These are phyloP conservation scores for Saccharomycopsis hybrid DNA, from an alignment of 1,139 yeast genomes.

Conservation along the genomic window DNA sequence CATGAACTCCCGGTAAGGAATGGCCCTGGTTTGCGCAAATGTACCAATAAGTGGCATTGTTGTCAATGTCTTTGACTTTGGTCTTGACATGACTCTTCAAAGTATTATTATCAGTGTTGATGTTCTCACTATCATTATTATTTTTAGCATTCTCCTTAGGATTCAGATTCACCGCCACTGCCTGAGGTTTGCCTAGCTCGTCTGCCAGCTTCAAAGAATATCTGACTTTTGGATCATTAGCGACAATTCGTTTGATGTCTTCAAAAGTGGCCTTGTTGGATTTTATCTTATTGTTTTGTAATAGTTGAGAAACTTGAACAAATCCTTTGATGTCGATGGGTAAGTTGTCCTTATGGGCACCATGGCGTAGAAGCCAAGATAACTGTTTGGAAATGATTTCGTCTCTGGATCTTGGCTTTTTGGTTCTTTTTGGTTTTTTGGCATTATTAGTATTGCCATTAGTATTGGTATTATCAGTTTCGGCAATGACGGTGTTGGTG, in stretches of 20 bases:
- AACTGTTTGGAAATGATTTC: slow-evolving; percentile 63
- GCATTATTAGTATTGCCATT: too few species aligned
- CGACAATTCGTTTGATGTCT: slow-evolving; percentile 59
- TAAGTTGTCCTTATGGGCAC: slow-evolving; percentile 67
- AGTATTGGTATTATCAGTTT: too few species aligned
- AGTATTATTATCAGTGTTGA: background rate
- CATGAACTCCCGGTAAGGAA: slow-evolving; percentile 43
- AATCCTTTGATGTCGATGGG: slow-evolving; percentile 64
- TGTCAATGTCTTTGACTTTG: slow-evolving; percentile 8
- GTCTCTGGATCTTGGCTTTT: slow-evolving; percentile 32
- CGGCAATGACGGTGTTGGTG: too few species aligned
- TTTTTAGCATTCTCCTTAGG: slow-evolving; percentile 16
- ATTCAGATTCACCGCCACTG: slow-evolving; percentile 7
- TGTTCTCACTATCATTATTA: background rate
- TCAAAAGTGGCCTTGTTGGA: slow-evolving; percentile 45
- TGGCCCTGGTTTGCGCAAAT: slow-evolving; percentile 96
- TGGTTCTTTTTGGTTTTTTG: background rate
- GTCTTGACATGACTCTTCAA: background rate
- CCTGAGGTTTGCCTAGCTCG: too few species aligned
- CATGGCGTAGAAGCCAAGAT: slow-evolving; percentile 75
- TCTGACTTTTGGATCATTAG: slow-evolving; percentile 61
- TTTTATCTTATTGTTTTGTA: slow-evolving; percentile 55
- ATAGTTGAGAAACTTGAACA: slow-evolving; percentile 45
- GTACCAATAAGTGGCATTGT: slow-evolving; percentile 24
- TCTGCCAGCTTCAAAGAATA: slow-evolving; percentile 36